phyloP scores from a whole-genome alignment of 257 asterid species.

The Solanum appendiculatum region DNA sequence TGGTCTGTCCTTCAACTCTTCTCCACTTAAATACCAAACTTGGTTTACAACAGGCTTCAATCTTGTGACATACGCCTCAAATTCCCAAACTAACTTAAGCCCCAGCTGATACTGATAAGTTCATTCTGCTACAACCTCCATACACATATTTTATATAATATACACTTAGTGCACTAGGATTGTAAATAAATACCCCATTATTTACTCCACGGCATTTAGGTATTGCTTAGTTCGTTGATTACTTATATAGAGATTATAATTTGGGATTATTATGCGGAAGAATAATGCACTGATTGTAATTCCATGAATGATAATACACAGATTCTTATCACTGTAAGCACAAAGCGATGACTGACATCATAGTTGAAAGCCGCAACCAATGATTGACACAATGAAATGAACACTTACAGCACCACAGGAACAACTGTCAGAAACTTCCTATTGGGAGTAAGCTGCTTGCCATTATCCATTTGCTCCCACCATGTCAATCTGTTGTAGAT shows the following conservation, averaged over 20 bases:
- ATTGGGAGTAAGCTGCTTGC: conserved; percentile 87
- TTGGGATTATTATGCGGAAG: background rate
- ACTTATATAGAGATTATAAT: background rate
- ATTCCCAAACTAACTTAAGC: background rate
- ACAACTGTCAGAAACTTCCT: conserved; percentile 87
- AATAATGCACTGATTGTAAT: background rate
- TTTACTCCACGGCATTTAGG: background rate
- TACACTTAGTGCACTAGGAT: background rate
- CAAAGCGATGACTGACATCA: background rate
- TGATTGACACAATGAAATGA: background rate
- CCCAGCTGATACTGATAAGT: background rate
- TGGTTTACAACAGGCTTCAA: background rate
- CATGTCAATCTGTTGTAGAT: conserved; percentile 77
- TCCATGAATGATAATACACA: background rate
- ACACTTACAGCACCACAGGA: conserved; percentile 81
- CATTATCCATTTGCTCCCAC: conserved; percentile 94
- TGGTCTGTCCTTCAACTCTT: background rate
- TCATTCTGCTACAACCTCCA: background rate
- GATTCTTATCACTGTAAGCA: background rate
- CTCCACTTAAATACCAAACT: background rate
- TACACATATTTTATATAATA: background rate
- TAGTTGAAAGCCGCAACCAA: background rate
- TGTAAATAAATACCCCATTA: background rate
- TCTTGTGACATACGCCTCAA: background rate
- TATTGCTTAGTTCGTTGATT: background rate